Evolutionary conservation across 2,329 filamentous ascomycete genomes (phyloP), one percentile per base, ranked within the genome.

Genomic region (Fusarium sp.): DNA sequence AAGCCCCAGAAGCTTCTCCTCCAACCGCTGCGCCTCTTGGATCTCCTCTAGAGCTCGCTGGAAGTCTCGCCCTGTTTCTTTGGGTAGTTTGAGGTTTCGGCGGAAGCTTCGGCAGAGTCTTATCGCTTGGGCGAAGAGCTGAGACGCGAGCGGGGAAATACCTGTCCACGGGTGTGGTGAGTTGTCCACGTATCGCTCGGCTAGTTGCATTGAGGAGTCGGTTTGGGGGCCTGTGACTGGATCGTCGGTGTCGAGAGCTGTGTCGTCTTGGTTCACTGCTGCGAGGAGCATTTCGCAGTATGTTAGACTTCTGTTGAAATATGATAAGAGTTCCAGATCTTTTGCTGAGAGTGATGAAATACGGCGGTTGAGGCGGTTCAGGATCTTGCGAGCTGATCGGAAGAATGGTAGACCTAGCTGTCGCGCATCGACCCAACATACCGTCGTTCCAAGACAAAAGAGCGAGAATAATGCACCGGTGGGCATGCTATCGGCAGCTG

Each of bases 221-320:
- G 27, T 38, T 4, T 55, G 48, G 3, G 51, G 66, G 8, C 57
- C 66, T 19, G 48, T 44, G 8, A 27, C 27, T 8, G 42, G 9
- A 16, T 46, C 57, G 10, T 64, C 56, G 7, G 54, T 39, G 10
- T 62, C 60, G 37, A 55, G 38, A 10, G 35, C 37, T 9, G 18
- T 31, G 9, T 74, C 64, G 21, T 78, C 77, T 54, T 82, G 80
- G 11, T 76, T 77, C 1, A 84, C 81, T 1, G 83, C 79, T 2
- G 81, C 78, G 1, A 83, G 78, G 6, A 84, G 75, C 82, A 84
- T 84, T 59, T 84, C 82, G 72, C 82, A 83, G 60, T 84, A 84
- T 1, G 80, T 74, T 18, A 83, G 37, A 23, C 82, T 83, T 42
- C 81, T 79, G 33, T 81, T 80, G 62, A 84, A 84, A 49, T 80